These are phyloP conservation scores for Aaosphaeria arxii DNA, from an alignment of 2,329 filamentous ascomycete species.

Conservation along the genomic window DNA sequence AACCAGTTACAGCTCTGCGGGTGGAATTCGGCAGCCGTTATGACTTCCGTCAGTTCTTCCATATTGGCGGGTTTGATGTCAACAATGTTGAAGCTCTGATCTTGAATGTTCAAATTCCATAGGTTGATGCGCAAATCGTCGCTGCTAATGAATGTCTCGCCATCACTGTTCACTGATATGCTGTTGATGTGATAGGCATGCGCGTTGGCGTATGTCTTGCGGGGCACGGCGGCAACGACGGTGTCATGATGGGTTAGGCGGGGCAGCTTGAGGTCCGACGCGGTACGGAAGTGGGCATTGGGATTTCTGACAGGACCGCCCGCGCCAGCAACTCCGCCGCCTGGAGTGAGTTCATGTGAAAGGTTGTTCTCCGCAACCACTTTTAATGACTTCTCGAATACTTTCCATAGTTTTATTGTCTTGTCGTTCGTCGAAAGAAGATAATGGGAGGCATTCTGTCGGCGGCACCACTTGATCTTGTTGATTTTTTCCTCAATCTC, in stretches of 20 bases:
- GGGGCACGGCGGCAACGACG: slow-evolving; percentile 91
- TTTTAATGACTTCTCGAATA: slow-evolving; percentile 98
- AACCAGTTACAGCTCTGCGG: slow-evolving; percentile 98
- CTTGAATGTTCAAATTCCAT: slow-evolving; percentile 99
- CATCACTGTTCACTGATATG: slow-evolving; percentile 99
- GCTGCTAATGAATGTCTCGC: slow-evolving; percentile 98
- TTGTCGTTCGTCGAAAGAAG: slow-evolving; percentile 98
- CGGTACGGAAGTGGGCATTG: slow-evolving; percentile 71
- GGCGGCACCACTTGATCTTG: slow-evolving; percentile 99
- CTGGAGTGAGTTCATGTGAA: slow-evolving; percentile 86
- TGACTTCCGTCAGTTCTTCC: slow-evolving; percentile 98
- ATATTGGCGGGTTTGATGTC: slow-evolving; percentile 99
- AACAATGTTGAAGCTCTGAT: slow-evolving; percentile 99
- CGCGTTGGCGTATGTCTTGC: slow-evolving; percentile 95
- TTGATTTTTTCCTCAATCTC: slow-evolving; percentile 99
- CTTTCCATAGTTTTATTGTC: slow-evolving; percentile 99
- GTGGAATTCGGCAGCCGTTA: slow-evolving; percentile 97
- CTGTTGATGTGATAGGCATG: slow-evolving; percentile 99
- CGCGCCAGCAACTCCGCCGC: slow-evolving; percentile 65
- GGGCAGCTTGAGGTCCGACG: slow-evolving; percentile 85
- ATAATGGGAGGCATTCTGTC: slow-evolving; percentile 98
- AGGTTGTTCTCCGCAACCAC: slow-evolving; percentile 99
- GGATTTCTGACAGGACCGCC: slow-evolving; percentile 75
- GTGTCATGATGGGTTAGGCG: slow-evolving; percentile 97
- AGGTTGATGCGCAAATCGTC: slow-evolving; percentile 97